These are phyloP conservation scores for Globisporangium carolinianum DNA, from an alignment of 352 stramenopile genomes.

Conservation along the genomic window DNA sequence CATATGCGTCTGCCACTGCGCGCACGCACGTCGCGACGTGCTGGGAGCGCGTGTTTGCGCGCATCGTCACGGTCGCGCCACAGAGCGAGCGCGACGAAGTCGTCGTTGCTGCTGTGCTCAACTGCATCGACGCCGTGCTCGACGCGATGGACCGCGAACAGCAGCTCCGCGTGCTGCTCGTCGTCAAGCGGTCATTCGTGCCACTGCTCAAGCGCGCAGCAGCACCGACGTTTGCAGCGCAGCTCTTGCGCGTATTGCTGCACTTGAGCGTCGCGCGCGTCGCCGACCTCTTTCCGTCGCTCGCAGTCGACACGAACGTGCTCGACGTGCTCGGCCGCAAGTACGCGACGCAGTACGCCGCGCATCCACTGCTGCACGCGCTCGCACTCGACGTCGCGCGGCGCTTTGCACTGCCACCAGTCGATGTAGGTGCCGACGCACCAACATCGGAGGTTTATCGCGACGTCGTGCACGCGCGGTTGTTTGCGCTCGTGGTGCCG, in stretches of 20 bases:
- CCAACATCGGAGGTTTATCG: conserved; percentile 5
- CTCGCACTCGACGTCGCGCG: conserved; percentile 37
- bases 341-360: conserved; percentile 34
- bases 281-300: conserved; percentile 45
- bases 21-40: conserved; percentile 19
- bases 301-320: conserved; percentile 51
- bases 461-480: conserved; percentile 26
- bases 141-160: conserved; percentile 22
- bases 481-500: conserved; percentile 31
- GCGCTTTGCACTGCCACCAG: conserved; percentile 15
- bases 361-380: conserved; percentile 31
- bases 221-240: conserved; percentile 21
- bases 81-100: conserved; percentile 52
- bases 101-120: conserved; percentile 36
- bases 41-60: conserved; percentile 44
- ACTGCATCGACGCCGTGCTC: conserved; percentile 27
- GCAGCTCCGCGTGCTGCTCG: conserved; percentile 39
- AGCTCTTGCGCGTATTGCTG: conserved; percentile 42
- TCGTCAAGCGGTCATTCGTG: conserved; percentile 46
- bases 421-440: background rate
- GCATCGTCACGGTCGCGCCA: conserved; percentile 29
- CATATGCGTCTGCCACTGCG: conserved; percentile 15
- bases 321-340: conserved; percentile 37
- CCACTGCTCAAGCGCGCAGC: conserved; percentile 32
- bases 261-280: conserved; percentile 37